Base-by-base conservation (phyloP, 1,284 basidiomycete species). In the Pascua sp. region DNA sequence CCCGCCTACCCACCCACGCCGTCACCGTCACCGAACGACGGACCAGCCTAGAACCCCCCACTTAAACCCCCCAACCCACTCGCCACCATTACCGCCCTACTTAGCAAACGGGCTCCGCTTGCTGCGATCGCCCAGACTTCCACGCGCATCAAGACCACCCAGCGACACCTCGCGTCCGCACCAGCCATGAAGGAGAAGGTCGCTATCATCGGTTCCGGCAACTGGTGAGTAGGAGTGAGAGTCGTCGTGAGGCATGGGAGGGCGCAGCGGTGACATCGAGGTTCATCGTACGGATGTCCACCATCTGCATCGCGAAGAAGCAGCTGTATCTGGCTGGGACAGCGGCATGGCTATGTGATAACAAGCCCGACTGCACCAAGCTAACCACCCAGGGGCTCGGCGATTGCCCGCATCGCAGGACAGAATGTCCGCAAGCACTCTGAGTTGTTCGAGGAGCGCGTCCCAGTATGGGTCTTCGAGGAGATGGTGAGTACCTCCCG, bases 391-490 rank as follows among this genome's bases (percentile, higher is more conserved):
- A 80, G 81, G 82, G 83, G 82, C 8, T 82, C 81, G 5, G 81
- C 82, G 13, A 84, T 84, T 55, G 82, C 82, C 37, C 74, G 78
- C 41, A 77, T 84, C 44, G 80, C 81, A 11, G 75, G 73, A 17
- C 60, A 65, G 56, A 83, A 83, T 59, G 74, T 79, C 44, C 69
- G 68, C 55, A 70, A 73, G 44, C 73, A 81, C 54, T 64, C 78
- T 8, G 78, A 81, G 52, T 48, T 67, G 13, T 82, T 81, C 56
- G 80, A 81, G 41, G 59, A 67, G 49, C 63, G 60, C 45, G 78
- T 82, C 41, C 75, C 76, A 39, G 78, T 82, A 68, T 82, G 80
- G 80, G 80, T 81, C 16, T 81, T 71, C 55, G 79, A 82, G 64
- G 81, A 82, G 65, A 68, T 77, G 56, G 79, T 79, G 47, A 63